phyloP scores from a whole-genome alignment of 345 rosid species.

The Laguncularia racemosa region DNA sequence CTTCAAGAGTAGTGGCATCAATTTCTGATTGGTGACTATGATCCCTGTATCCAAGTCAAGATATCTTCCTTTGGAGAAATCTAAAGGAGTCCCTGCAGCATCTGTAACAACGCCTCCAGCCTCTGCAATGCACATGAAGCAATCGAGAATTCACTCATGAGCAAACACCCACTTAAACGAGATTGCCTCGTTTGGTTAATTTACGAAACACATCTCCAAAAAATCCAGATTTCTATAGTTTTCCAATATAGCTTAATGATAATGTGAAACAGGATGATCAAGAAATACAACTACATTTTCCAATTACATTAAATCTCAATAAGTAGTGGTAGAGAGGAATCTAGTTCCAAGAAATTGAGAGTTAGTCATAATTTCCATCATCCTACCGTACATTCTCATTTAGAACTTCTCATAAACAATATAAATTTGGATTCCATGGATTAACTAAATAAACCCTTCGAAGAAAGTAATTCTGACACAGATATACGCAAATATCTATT shows the following conservation, averaged over 20 bases:
- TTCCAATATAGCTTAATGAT: too few species aligned
- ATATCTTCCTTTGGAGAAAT: slow-evolving; percentile 74
- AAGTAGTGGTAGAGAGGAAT: too few species aligned
- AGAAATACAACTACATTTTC: too few species aligned
- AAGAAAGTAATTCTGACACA: neutral
- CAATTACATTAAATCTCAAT: too few species aligned
- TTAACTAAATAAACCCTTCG: neutral
- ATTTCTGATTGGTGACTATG: slow-evolving; percentile 64
- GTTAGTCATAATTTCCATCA: too few species aligned
- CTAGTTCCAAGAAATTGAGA: too few species aligned
- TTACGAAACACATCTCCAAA: too few species aligned
- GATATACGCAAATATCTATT: neutral
- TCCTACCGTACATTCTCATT: too few species aligned
- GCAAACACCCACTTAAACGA: neutral
- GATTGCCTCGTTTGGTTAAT: too few species aligned
- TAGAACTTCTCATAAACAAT: too few species aligned
- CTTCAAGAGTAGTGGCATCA: slow-evolving; percentile 72
- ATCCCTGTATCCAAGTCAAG: slow-evolving; percentile 73
- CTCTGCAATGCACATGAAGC: slow-evolving; percentile 36
- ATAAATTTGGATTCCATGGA: neutral
- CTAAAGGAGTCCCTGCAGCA: slow-evolving; percentile 69
- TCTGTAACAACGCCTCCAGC: slow-evolving; percentile 76
- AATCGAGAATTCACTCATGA: neutral
- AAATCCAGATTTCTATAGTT: too few species aligned
- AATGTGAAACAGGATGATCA: too few species aligned